Evolutionary conservation across 2,329 filamentous ascomycete species (phyloP).

Genomic region (Xylaria sp.): DNA sequence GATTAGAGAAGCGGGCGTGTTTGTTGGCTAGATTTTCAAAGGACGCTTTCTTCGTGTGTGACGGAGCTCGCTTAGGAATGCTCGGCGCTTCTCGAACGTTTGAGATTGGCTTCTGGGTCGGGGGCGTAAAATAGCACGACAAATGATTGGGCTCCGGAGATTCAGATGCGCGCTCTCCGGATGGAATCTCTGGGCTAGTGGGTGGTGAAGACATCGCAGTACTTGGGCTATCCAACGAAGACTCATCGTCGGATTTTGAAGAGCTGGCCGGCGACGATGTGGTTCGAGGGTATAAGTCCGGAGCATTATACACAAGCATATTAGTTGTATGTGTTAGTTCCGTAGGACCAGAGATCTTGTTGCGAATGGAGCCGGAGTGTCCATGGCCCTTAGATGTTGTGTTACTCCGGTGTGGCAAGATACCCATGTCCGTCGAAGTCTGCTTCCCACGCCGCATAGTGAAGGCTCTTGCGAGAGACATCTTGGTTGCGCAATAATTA

Average conservation of each 20-base stretch:
- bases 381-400: slow-evolving; percentile 58
- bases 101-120: slow-evolving; percentile 58
- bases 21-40: slow-evolving; percentile 79
- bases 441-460: slow-evolving; percentile 75
- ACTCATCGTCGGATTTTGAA: slow-evolving; percentile 70
- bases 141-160: slow-evolving; percentile 73
- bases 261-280: slow-evolving; percentile 63
- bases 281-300: slow-evolving; percentile 73
- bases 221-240: slow-evolving; percentile 72
- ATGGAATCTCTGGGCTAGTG: slow-evolving; percentile 75
- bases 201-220: slow-evolving; percentile 70
- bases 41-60: slow-evolving; percentile 86
- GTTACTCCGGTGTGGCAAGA: slow-evolving; percentile 61
- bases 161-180: slow-evolving; percentile 63
- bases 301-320: slow-evolving; percentile 93
- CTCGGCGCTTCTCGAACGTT: slow-evolving; percentile 66
- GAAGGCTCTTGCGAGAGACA: slow-evolving; percentile 77
- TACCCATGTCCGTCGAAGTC: slow-evolving; percentile 56
- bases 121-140: slow-evolving; percentile 72
- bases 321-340: slow-evolving; percentile 94
- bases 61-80: slow-evolving; percentile 82
- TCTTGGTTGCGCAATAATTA: slow-evolving; percentile 50
- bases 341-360: slow-evolving; percentile 87
- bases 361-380: slow-evolving; percentile 61
- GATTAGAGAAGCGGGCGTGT: slow-evolving; percentile 63